These are phyloP conservation scores for Houttuynia cordata DNA, from an alignment of 164 flowering plant genomes.

Conservation along the genomic window DNA sequence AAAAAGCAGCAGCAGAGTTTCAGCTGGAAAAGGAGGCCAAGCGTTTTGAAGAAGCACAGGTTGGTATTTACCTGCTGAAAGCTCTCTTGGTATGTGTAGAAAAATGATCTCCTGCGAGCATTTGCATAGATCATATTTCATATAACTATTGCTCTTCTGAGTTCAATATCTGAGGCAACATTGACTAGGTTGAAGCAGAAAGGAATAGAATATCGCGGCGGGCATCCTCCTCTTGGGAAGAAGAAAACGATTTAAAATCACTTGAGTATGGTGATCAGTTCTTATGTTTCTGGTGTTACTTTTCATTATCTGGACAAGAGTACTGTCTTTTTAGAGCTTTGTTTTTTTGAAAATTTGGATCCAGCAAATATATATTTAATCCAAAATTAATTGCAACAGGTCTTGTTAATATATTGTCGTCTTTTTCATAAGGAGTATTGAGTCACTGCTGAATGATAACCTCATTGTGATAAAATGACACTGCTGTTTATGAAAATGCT, in stretches of 20 bases:
- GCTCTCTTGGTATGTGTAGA: not conserved
- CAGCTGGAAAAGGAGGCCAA: conserved; percentile 89
- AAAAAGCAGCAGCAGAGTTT: conserved; percentile 95
- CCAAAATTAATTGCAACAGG: no score
- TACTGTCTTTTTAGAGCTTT: not conserved
- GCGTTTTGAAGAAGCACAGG: conserved; percentile 86
- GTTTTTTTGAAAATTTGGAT: no score
- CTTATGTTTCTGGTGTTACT: not conserved
- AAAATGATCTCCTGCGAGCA: not conserved
- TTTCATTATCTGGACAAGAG: not conserved
- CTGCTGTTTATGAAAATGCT: no score
- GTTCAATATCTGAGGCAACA: not conserved
- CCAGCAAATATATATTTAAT: no score
- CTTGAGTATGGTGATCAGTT: conserved; percentile 58
- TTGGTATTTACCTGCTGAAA: conserved; percentile 12
- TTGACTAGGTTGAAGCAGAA: conserved; percentile 75
- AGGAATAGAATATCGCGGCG: conserved; percentile 69
- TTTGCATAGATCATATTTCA: not conserved
- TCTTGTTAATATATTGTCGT: no score
- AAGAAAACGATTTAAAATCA: conserved; percentile 75
- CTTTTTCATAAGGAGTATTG: no score
- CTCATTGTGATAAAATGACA: no score
- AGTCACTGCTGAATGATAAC: no score
- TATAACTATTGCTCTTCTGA: not conserved
- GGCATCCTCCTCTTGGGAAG: conserved; percentile 82